Evolutionary conservation across 2,329 filamentous ascomycete species (phyloP), one percentile per base, ranked within the genome.

Genomic region (Verticillium klebahnii): DNA sequence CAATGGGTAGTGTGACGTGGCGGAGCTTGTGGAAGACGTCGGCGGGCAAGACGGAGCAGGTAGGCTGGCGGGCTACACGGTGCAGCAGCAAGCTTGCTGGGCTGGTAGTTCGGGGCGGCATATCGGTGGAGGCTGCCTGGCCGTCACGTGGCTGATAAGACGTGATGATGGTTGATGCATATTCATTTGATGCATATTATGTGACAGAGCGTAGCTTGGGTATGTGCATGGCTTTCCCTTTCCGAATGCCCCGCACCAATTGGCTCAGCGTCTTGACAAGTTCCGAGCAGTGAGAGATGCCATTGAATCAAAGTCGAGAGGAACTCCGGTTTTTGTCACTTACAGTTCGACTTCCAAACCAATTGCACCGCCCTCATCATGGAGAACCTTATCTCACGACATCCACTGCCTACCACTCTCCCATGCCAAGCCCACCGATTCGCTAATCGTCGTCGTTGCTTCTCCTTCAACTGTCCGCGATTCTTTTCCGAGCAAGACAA

Each of bases 121-220:
- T 58, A 32, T 58, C 39, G 57, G 57, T 6, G 56, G 57, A 45
- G 32, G 57, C 37, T 50, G 57, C 57, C 57, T 58, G 25, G 15
- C 14, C 5, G 57, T 29, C 31, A 50, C 57, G 57, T 40, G 57
- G 31, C 39, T 52, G 45, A 52, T 52, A 52, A 52, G 45, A 23
- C 45, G 45, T 52, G 19, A 52, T 50, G 25, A 32, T 50, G 57
- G 34, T 23, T 17, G 40, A 58, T 11, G n/a, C 52, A 29, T 9
- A n/a, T 45, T 23, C 19, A 19, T 3, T 9, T 45, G 39, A 7
- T 45, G 39, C 39, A 29, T 29, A 6, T 1, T 29, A 1, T 6
- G 29, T 6, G 29, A 29, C 29, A 29, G 29, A 29, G 29, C 1
- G 29, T 23, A 19, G 15, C 5, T 45, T 1, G 39, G 8, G 1